Evolutionary conservation across 768 basidiomycete genomes (phyloP).

Genomic region (Pulveroboletus sp.): DNA sequence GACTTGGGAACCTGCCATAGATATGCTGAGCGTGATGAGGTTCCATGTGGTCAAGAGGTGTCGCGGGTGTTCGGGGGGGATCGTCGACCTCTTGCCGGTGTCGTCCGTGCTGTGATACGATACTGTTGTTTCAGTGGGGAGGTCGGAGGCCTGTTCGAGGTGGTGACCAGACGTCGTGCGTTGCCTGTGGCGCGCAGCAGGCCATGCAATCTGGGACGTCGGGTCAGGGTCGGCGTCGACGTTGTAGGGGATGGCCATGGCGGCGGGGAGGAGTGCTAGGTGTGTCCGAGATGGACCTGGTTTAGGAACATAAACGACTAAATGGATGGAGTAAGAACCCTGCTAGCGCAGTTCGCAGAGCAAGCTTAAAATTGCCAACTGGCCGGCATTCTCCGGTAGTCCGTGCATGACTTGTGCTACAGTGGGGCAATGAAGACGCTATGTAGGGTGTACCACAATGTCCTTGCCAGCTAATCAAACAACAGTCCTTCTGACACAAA

Average conservation of each 20-base stretch:
- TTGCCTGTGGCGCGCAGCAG: conserved; percentile 40
- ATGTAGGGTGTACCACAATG: conserved; percentile 7
- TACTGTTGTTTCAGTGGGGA: conserved; percentile 17
- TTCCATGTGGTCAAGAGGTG: conserved; percentile 52
- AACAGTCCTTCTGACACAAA: conserved; percentile 15
- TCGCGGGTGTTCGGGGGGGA: conserved; percentile 22
- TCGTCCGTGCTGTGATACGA: conserved; percentile 34
- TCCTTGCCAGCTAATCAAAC: conserved; percentile 27
- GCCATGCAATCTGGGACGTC: conserved; percentile 80
- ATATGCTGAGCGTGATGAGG: conserved; percentile 78
- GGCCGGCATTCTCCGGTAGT: conserved; percentile 28
- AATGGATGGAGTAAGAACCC: neutral
- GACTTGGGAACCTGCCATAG: conserved; percentile 93
- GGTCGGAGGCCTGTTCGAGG: conserved; percentile 21
- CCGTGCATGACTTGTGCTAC: conserved; percentile 15
- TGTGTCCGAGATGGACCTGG: neutral
- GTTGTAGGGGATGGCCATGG: conserved; percentile 59
- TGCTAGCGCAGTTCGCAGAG: neutral
- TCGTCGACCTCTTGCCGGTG: conserved; percentile 19
- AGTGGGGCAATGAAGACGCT: conserved; percentile 11
- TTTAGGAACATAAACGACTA: conserved; percentile 13
- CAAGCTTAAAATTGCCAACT: no score
- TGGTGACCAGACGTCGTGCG: conserved; percentile 22
- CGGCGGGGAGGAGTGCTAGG: conserved; percentile 8
- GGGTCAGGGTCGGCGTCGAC: conserved; percentile 63